Evolutionary conservation across 78 protist species (phyloP).

Genomic region (Diacronema lutheri): DNA sequence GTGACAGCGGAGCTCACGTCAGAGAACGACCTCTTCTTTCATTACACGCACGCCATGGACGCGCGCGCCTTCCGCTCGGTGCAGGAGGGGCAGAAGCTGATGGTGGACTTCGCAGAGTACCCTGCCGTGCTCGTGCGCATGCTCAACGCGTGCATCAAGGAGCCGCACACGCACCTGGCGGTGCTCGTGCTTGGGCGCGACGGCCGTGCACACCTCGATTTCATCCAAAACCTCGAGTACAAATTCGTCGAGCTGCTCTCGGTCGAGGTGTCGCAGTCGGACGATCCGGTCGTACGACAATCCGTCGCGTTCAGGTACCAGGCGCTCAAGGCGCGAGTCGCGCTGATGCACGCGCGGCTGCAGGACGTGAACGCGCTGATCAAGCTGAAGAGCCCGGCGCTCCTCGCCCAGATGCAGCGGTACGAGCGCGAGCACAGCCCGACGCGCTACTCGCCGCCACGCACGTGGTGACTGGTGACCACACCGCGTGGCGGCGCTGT

Average conservation of each 20-base stretch:
- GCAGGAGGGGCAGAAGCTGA: conserved; percentile 26
- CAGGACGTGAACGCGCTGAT: conserved; percentile 31
- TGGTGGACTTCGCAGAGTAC: conserved; percentile 38
- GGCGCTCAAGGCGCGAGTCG: not conserved
- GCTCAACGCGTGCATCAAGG: conserved; percentile 32
- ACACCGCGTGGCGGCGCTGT: too few species aligned
- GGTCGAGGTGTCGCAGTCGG: conserved; percentile 13
- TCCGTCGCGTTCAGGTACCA: conserved; percentile 37
- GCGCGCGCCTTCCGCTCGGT: conserved; percentile 25
- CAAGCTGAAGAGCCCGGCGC: conserved; percentile 41
- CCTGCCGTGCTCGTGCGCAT: conserved; percentile 29
- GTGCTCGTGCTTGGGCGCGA: conserved; percentile 19
- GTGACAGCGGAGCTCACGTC: conserved; percentile 31
- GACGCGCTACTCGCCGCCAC: too few species aligned
- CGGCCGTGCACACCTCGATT: conserved; percentile 30
- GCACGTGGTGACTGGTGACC: too few species aligned
- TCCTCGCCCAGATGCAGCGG: conserved; percentile 33
- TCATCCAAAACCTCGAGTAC: conserved; percentile 55
- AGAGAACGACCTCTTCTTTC: conserved; percentile 35
- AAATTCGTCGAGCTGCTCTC: conserved; percentile 54
- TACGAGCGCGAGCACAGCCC: too few species aligned
- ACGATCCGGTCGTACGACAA: conserved; percentile 32
- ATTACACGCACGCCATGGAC: conserved; percentile 24
- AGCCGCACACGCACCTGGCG: conserved; percentile 31
- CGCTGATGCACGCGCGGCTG: conserved; percentile 26